These are phyloP conservation scores for Aspergillus alliaceus DNA, from an alignment of 2,329 filamentous ascomycete genomes.

Conservation along the genomic window DNA sequence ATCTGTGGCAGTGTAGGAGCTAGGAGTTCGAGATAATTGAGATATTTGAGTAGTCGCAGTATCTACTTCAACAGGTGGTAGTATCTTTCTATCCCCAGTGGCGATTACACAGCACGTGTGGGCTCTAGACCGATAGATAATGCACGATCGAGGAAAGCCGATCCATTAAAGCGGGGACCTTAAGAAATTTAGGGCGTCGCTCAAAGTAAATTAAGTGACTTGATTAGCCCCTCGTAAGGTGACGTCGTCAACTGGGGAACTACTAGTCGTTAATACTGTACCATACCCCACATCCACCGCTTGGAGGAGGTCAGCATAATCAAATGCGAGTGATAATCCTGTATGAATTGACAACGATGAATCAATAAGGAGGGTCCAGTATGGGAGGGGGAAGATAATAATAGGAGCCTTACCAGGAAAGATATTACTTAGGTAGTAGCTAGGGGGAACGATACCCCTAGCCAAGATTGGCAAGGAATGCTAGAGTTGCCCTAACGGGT, in stretches of 20 bases:
- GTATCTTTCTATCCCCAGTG: neutral
- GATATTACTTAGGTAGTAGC: neutral
- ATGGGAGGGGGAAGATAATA: neutral
- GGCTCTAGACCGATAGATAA: constrained; percentile 2
- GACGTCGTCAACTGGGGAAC: neutral
- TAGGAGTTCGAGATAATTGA: neutral
- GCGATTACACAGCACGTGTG: neutral
- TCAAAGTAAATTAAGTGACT: neutral
- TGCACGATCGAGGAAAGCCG: constrained; percentile 8
- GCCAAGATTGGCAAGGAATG: constrained; percentile 13
- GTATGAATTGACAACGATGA: neutral
- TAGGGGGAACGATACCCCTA: constrained; percentile 13
- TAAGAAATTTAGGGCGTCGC: neutral
- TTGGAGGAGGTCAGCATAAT: neutral
- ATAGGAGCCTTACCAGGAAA: neutral
- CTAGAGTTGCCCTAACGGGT: neutral
- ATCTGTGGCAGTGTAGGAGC: constrained; percentile 7
- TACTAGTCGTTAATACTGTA: neutral
- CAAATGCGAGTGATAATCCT: neutral
- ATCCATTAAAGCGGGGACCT: neutral
- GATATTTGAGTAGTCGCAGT: neutral
- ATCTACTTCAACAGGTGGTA: neutral
- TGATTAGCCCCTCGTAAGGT: neutral
- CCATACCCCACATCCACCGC: neutral
- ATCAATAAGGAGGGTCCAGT: neutral